These are phyloP conservation scores for Hypoxylon sp. DNA, from an alignment of 2,329 filamentous ascomycete species.

Conservation along the genomic window DNA sequence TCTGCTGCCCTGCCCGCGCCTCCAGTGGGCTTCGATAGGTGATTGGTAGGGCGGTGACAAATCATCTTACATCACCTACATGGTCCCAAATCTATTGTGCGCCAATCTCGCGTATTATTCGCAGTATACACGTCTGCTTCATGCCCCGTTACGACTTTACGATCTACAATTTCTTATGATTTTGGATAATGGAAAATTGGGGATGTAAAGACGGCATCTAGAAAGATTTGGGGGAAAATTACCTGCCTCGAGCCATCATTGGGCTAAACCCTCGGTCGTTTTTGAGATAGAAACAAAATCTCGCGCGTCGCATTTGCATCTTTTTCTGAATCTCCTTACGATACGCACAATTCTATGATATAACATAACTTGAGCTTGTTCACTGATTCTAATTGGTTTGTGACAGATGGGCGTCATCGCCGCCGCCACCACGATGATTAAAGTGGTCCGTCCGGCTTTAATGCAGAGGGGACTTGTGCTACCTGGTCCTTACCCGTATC, in stretches of 20 bases:
- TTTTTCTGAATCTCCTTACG: slow-evolving; percentile 44
- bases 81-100: slow-evolving; percentile 13
- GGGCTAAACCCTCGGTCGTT: slow-evolving; percentile 36
- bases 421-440: slow-evolving; percentile 49
- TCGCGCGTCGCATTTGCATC: slow-evolving; percentile 35
- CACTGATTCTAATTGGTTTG: slow-evolving; percentile 59
- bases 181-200: slow-evolving; percentile 32
- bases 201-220: slow-evolving; percentile 30
- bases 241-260: slow-evolving; percentile 34
- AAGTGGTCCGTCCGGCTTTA: slow-evolving; percentile 23
- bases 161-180: slow-evolving; percentile 45
- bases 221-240: slow-evolving; percentile 27
- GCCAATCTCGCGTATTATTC: slow-evolving; percentile 19
- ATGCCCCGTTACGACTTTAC: slow-evolving; percentile 45
- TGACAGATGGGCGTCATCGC: slow-evolving; percentile 60
- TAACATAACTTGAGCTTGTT: slow-evolving; percentile 45
- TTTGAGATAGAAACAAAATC: slow-evolving; percentile 49
- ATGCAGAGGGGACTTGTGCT: slow-evolving; percentile 31
- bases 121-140: slow-evolving; percentile 32
- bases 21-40: slow-evolving; percentile 57
- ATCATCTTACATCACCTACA: slow-evolving; percentile 32
- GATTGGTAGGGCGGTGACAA: slow-evolving; percentile 40
- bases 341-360: slow-evolving; percentile 48
- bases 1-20: slow-evolving; percentile 60
- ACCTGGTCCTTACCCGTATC: slow-evolving; percentile 24